Percentiles rank a stretch among this genome's conserved stretches.
These are phyloP conservation scores for Backusella circina DNA, from an alignment of 192 early-diverging fungal species.

Conservation along the genomic window DNA sequence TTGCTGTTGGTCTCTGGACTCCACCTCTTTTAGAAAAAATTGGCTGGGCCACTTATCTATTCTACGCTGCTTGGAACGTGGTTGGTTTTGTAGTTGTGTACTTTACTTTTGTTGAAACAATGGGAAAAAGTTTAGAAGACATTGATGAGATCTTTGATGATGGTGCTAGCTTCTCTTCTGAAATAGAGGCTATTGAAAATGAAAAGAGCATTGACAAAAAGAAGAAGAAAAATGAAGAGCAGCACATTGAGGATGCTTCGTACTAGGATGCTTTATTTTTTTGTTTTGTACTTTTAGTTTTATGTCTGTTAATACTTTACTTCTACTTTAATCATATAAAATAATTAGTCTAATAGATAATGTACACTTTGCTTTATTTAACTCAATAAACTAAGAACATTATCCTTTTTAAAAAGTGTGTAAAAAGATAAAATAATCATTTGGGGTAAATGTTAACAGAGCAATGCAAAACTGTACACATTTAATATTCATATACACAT, in stretches of 20 bases:
- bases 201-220: neutral
- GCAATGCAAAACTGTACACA: neutral
- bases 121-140: slow-evolving; percentile 43
- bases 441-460: neutral
- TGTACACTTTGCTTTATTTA: neutral
- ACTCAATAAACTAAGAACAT: neutral
- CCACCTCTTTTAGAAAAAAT: neutral
- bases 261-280: neutral
- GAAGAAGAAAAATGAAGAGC: neutral
- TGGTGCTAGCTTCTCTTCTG: neutral
- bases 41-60: slow-evolving; percentile 14
- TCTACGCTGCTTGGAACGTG: slow-evolving; percentile 15
- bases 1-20: neutral
- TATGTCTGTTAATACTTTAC: neutral
- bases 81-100: slow-evolving; percentile 1
- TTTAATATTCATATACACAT: neutral
- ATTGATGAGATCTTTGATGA: slow-evolving; percentile 39
- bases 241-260: neutral
- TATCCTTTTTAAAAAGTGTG: neutral
- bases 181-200: neutral
- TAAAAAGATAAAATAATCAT: neutral
- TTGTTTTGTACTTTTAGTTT: neutral
- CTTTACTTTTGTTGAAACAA: slow-evolving; percentile 16
- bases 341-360: neutral
- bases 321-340: neutral